Evolutionary conservation across 2,329 filamentous ascomycete species (phyloP), one percentile per base, ranked within the genome.

Genomic region (Chaetomiaceae sp.): DNA sequence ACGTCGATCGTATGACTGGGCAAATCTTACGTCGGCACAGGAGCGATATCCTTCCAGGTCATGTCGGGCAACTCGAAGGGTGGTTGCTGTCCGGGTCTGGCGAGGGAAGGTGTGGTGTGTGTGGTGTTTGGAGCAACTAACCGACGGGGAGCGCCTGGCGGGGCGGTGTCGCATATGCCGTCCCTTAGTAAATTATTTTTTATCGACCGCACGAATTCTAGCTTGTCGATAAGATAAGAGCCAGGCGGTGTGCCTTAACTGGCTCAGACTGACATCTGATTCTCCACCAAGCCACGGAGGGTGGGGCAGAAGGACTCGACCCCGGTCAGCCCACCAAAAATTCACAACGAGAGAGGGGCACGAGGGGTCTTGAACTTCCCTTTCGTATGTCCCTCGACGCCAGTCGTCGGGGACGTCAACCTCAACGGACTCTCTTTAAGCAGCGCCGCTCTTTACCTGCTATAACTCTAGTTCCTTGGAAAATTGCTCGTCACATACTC

Each of bases 41-140:
- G 58, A 27, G 56, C 47, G 38, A 60, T 60, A 41, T 60, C 58
- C 48, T 60, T 59, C 59, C 59, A 60, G 49, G 59, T 58, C 58
- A 60, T 60, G 46, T 36, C 49, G 48, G 51, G 52, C 48, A 51
- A 47, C 45, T 49, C 18, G 42, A 27, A 30, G 39, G 29, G 3
- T 32, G 29, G 38, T 37, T 27, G 49, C 38, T 49, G 52, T 39
- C 49, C 40, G 45, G 33, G 43, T 38, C 34, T 45, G 48, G 43
- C 12, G 48, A 42, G 9, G 9, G 9, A 9, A 24, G 22, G 22
- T 24, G 42, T 41, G 48, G 18, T 17, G 43, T 44, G 43, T 41
- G 36, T 46, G 38, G 38, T 42, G 44, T 35, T 48, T 17, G 17
- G 37, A 35, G 40, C 4, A n/a, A 8, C 14, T 4, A 12, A 42